A percentile compares a stretch with the other conserved stretches of the same genome.
Conservation (phyloP, 1,139 yeast species). For the Yamadazyma friedrichii region DNA sequence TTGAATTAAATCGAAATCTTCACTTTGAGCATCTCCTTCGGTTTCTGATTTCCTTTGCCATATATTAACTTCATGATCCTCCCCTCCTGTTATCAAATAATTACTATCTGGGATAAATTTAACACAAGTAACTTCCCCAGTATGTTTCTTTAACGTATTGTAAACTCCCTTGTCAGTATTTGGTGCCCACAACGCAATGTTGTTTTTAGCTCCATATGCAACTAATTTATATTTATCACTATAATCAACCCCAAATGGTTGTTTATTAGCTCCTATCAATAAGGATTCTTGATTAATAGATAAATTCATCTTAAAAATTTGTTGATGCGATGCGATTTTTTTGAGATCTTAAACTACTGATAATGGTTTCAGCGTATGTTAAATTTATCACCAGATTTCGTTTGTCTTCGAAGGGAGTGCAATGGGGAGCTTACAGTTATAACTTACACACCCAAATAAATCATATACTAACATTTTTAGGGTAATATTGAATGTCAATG, state of each 20-base stretch:
- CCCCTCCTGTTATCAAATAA: constrained; percentile 59
- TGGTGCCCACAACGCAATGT: constrained; percentile 71
- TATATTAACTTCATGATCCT: constrained; percentile 58
- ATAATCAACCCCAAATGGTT: constrained; percentile 65
- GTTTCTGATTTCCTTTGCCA: constrained; percentile 40
- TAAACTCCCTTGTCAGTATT: constrained; percentile 44
- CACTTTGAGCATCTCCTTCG: constrained; percentile 10
- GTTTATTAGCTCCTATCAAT: constrained; percentile 79
- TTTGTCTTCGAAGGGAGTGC: too few species aligned
- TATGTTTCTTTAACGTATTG: constrained; percentile 58
- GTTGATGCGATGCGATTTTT: constrained; percentile 10
- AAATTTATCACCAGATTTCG: not conserved
- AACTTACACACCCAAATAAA: too few species aligned
- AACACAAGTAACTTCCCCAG: constrained; percentile 57
- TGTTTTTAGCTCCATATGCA: constrained; percentile 76
- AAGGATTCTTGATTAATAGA: constrained; percentile 47
- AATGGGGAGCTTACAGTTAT: too few species aligned
- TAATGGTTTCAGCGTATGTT: constrained; percentile 20
- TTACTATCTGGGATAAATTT: constrained; percentile 50
- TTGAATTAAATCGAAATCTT: constrained; percentile 27
- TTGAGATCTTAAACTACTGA: not conserved
- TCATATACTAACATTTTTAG: constrained; percentile 28
- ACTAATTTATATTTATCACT: constrained; percentile 37
- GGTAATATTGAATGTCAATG: constrained; percentile 51
- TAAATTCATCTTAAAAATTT: constrained; percentile 5